These are phyloP conservation scores for Drechslera avenae DNA, from an alignment of 2,329 filamentous ascomycete genomes.

Conservation along the genomic window DNA sequence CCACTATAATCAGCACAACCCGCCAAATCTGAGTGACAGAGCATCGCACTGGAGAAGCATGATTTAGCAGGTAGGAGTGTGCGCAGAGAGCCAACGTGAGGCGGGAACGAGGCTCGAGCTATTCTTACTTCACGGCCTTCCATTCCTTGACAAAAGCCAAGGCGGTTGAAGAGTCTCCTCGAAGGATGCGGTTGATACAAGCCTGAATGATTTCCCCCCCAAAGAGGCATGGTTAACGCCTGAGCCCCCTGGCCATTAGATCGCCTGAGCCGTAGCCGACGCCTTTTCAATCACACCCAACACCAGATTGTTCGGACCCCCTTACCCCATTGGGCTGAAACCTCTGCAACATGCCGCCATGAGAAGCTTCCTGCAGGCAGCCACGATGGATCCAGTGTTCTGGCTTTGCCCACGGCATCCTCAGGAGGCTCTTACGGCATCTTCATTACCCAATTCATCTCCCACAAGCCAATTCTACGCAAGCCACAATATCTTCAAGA, in stretches of 20 bases:
- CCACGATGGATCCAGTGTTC: conserved; percentile 6
- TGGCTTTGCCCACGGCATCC: neutral
- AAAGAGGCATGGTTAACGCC: conserved; percentile 9
- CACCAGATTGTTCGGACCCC: conserved; percentile 10
- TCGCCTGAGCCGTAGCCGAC: conserved; percentile 10
- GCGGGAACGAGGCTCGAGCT: neutral
- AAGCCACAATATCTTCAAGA: neutral
- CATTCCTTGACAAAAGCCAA: neutral
- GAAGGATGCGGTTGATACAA: conserved; percentile 1
- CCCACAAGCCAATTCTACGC: neutral
- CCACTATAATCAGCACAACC: too few species aligned
- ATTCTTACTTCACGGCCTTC: neutral
- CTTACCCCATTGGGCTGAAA: conserved; percentile 18
- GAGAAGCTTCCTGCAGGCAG: conserved; percentile 14
- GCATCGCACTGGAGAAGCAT: neutral
- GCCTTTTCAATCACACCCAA: conserved; percentile 11
- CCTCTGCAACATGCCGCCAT: conserved; percentile 7
- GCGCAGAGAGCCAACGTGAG: neutral
- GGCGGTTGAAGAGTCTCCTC: neutral
- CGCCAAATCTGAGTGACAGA: neutral
- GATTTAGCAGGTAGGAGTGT: neutral
- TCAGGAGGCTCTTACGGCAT: conserved; percentile 1
- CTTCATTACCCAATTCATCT: neutral
- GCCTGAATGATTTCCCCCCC: neutral
- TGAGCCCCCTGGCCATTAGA: conserved; percentile 15